Percentiles rank a stretch among this genome's conserved stretches.
Conservation (phyloP, 176 grass and related monocot genomes). For the Lolium perenne region DNA sequence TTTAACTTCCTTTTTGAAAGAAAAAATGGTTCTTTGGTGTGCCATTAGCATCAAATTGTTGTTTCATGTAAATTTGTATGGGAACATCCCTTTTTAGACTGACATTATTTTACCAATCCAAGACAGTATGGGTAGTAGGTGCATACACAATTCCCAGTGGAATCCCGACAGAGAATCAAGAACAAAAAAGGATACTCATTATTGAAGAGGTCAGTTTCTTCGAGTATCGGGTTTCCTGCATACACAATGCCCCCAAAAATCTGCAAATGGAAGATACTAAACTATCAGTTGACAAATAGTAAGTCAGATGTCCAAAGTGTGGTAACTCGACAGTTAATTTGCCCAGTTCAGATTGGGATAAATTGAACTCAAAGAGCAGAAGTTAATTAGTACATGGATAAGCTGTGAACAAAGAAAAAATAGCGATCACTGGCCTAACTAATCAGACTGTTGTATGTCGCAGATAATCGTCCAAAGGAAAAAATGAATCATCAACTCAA, state of each 20-base stretch:
- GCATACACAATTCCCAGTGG: background rate
- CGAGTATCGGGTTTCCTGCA: slow-evolving; percentile 72
- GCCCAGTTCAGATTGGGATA: slow-evolving; percentile 30
- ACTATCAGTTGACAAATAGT: slow-evolving; percentile 29
- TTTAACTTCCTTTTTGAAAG: too few relatives aligned
- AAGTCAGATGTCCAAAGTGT: slow-evolving; percentile 26
- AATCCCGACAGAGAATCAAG: slow-evolving; percentile 6
- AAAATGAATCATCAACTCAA: slow-evolving; percentile 22
- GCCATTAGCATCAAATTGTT: background rate
- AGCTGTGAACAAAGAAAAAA: slow-evolving; percentile 26
- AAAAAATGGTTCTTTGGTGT: background rate
- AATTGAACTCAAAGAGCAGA: background rate
- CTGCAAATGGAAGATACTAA: slow-evolving; percentile 58
- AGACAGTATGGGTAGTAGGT: background rate
- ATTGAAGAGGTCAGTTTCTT: slow-evolving; percentile 72
- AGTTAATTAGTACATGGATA: slow-evolving; percentile 16
- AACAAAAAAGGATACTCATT: slow-evolving; percentile 78
- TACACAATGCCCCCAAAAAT: slow-evolving; percentile 94
- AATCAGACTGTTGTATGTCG: slow-evolving; percentile 26
- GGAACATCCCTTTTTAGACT: background rate
- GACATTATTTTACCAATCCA: background rate
- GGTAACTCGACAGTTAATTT: slow-evolving; percentile 13
- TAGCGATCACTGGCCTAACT: slow-evolving; percentile 4
- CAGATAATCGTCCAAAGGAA: slow-evolving; percentile 13
- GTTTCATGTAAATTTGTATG: background rate